Conservation (phyloP, 139 green algal genomes). For the Haematococcus lacustris region DNA sequence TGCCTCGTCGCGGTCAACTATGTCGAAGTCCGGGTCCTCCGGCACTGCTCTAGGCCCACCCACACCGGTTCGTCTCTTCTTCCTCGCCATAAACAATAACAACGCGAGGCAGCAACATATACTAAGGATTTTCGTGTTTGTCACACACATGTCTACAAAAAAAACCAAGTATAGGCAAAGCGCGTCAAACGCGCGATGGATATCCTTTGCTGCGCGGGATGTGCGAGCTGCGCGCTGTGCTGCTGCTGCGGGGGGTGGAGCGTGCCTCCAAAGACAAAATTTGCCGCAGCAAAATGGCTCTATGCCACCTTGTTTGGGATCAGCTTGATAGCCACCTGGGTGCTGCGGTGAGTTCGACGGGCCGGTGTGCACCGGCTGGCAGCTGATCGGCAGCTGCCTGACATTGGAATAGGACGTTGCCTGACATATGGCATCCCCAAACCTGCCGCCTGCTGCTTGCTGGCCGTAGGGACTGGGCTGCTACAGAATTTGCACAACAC, state of each 20-base stretch:
- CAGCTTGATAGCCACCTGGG: constrained; percentile 41
- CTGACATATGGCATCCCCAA: background rate
- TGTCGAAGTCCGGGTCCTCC: too few relatives aligned
- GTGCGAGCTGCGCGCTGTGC: background rate
- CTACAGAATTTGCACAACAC: background rate
- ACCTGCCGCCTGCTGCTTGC: too few relatives aligned
- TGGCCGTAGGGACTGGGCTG: constrained; percentile 6
- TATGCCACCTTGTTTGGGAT: constrained; percentile 49
- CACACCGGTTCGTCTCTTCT: too few relatives aligned
- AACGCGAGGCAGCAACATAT: too few relatives aligned
- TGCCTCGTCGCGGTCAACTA: too few relatives aligned
- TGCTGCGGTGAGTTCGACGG: constrained; percentile 46
- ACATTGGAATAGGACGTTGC: background rate
- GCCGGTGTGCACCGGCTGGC: background rate
- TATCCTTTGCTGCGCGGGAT: too few relatives aligned
- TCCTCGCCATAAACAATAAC: too few relatives aligned
- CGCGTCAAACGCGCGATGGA: too few relatives aligned
- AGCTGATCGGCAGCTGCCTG: background rate
- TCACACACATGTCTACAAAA: too few relatives aligned
- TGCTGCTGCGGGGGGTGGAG: background rate
- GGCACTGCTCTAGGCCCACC: too few relatives aligned
- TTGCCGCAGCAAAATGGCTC: constrained; percentile 28
- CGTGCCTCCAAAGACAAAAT: background rate
- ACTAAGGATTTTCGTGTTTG: too few relatives aligned
- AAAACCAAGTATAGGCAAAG: too few relatives aligned